These are phyloP conservation scores for Verticillium tricorpus DNA, from an alignment of 2,329 filamentous ascomycete genomes.

Conservation along the genomic window DNA sequence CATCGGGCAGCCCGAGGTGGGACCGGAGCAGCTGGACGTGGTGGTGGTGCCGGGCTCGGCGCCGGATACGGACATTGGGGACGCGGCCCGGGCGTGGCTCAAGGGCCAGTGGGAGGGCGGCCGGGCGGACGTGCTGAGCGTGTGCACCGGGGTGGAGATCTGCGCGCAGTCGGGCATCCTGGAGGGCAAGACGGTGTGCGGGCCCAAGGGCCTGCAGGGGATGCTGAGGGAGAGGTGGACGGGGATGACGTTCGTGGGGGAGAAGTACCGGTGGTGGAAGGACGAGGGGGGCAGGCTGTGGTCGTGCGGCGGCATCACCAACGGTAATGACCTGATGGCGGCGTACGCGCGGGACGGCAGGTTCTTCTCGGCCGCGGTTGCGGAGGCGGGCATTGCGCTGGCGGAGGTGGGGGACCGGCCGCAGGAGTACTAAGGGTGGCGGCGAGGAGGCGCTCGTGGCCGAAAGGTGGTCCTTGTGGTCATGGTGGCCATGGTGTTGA, in stretches of 20 bases:
- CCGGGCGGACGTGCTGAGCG: slow-evolving; percentile 42
- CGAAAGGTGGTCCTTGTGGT: slow-evolving; percentile 12
- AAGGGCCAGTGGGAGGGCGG: slow-evolving; percentile 29
- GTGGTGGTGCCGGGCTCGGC: slow-evolving; percentile 47
- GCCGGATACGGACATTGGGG: slow-evolving; percentile 25
- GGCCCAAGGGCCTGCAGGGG: slow-evolving; percentile 39
- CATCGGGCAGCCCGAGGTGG: slow-evolving; percentile 38
- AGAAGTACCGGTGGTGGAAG: slow-evolving; percentile 39
- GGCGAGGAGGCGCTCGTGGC: background rate
- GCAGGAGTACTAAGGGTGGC: slow-evolving; percentile 35
- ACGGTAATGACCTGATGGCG: slow-evolving; percentile 51
- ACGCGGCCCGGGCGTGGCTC: slow-evolving; percentile 37
- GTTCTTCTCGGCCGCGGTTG: slow-evolving; percentile 37
- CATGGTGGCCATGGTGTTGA: background rate
- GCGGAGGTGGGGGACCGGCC: slow-evolving; percentile 45
- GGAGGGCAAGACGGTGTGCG: slow-evolving; percentile 39
- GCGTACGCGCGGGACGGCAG: slow-evolving; percentile 40
- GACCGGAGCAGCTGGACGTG: slow-evolving; percentile 46
- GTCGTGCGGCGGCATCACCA: slow-evolving; percentile 50
- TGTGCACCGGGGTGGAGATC: slow-evolving; percentile 47
- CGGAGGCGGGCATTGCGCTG: slow-evolving; percentile 37
- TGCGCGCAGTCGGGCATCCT: slow-evolving; percentile 44
- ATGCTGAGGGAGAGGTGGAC: slow-evolving; percentile 32
- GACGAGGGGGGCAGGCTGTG: slow-evolving; percentile 48
- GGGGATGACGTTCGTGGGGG: slow-evolving; percentile 36